A percentile compares a stretch with the other conserved stretches of the same genome.
Conservation (phyloP, 2,329 filamentous ascomycete genomes). For the Monilinia vaccinii-corymbosi region DNA sequence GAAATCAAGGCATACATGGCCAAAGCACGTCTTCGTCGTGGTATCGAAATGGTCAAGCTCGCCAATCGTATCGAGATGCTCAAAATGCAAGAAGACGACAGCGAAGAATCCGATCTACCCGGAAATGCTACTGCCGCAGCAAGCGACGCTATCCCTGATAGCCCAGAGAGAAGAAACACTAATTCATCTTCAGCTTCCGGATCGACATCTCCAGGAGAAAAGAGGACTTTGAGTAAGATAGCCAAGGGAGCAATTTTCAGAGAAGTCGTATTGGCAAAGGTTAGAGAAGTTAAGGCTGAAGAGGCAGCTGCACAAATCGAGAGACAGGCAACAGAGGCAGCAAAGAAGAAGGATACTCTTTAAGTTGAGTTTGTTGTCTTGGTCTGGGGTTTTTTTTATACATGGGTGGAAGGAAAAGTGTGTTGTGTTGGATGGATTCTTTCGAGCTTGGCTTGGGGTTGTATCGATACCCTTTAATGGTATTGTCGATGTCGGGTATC, state of each 20-base stretch:
- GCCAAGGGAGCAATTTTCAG: constrained; percentile 72
- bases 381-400: neutral
- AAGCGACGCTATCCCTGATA: constrained; percentile 34
- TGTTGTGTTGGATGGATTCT: neutral
- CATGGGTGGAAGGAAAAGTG: neutral
- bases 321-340: constrained; percentile 26
- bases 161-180: constrained; percentile 11
- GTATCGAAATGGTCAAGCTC: constrained; percentile 93
- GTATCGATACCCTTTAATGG: constrained; percentile 2
- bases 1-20: constrained; percentile 94
- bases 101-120: constrained; percentile 59
- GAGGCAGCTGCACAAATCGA: constrained; percentile 66
- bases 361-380: neutral
- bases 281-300: constrained; percentile 77
- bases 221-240: constrained; percentile 39
- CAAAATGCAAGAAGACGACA: constrained; percentile 86
- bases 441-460: constrained; percentile 3
- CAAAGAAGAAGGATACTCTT: constrained; percentile 20
- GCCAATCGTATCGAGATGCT: constrained; percentile 91
- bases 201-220: constrained; percentile 22
- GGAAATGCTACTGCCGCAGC: constrained; percentile 46
- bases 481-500: constrained; percentile 3
- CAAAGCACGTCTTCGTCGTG: constrained; percentile 80
- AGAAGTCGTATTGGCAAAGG: constrained; percentile 89
- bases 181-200: constrained; percentile 12